These are phyloP conservation scores for Rhizopogon rudus DNA, from an alignment of 768 basidiomycete genomes.

Conservation along the genomic window DNA sequence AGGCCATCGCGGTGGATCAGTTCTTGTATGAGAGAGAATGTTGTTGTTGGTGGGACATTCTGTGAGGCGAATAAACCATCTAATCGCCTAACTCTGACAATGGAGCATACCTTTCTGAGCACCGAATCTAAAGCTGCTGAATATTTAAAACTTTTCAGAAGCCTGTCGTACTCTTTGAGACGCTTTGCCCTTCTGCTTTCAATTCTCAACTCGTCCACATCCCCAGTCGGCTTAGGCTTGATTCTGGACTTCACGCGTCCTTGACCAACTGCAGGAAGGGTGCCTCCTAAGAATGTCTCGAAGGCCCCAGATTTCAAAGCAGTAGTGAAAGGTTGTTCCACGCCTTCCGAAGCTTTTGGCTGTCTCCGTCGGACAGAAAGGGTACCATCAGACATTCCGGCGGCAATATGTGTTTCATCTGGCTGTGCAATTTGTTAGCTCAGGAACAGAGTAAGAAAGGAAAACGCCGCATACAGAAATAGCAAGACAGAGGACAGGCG, in stretches of 20 bases:
- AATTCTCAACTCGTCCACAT: constrained; percentile 72
- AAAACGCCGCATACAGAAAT: constrained; percentile 66
- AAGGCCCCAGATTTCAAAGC: constrained; percentile 51
- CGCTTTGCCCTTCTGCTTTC: constrained; percentile 66
- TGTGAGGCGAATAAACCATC: constrained; percentile 25
- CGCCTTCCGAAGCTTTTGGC: constrained; percentile 60
- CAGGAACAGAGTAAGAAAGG: neutral
- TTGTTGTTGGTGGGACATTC: constrained; percentile 79
- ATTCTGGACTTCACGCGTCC: constrained; percentile 46
- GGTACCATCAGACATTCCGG: constrained; percentile 97
- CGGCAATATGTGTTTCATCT: constrained; percentile 93
- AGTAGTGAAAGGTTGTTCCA: constrained; percentile 29
- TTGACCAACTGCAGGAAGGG: constrained; percentile 51
- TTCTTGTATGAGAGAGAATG: constrained; percentile 91
- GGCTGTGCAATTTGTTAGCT: constrained; percentile 46
- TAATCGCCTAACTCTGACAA: neutral
- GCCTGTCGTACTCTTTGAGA: constrained; percentile 82
- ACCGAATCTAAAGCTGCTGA: constrained; percentile 92
- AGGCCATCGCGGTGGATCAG: constrained; percentile 90
- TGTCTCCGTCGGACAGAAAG: constrained; percentile 93
- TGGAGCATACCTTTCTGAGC: constrained; percentile 63
- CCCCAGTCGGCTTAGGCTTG: constrained; percentile 47
- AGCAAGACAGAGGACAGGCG: constrained; percentile 84
- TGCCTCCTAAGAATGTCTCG: constrained; percentile 60
- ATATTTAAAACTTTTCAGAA: constrained; percentile 91